A percentile compares a stretch with the other conserved stretches of the same genome.
phyloP scores from a whole-genome alignment of 306 rosid species.

The Trifolium repens region DNA sequence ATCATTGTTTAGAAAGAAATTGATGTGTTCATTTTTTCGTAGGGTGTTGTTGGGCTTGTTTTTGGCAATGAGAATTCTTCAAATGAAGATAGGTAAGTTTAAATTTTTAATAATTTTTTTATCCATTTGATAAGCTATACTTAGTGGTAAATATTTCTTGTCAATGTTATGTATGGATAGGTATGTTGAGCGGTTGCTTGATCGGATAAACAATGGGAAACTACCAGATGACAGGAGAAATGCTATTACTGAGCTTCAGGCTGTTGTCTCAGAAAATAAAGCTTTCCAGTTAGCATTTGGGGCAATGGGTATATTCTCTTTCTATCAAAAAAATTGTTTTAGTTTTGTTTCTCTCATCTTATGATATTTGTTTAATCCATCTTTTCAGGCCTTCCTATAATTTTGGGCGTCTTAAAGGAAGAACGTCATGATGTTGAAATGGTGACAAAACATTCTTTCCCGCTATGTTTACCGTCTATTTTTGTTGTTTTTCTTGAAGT shows the following conservation, averaged over 20 bases:
- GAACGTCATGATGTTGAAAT: slow-evolving; percentile 94
- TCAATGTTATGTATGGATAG: slow-evolving; percentile 49
- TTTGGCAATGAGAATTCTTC: slow-evolving; percentile 87
- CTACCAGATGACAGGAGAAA: slow-evolving; percentile 83
- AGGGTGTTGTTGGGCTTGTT: slow-evolving; percentile 93
- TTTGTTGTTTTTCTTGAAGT: slow-evolving; percentile 18
- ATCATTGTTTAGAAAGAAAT: background rate
- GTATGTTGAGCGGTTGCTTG: slow-evolving; percentile 87
- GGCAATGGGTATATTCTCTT: slow-evolving; percentile 72
- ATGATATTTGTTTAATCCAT: slow-evolving; percentile 29
- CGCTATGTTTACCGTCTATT: slow-evolving; percentile 22
- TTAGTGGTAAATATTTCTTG: slow-evolving; percentile 4
- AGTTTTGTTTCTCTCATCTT: background rate
- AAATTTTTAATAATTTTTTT: background rate
- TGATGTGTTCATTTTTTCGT: slow-evolving; percentile 23
- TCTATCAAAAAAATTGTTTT: slow-evolving; percentile 10
- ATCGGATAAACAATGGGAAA: slow-evolving; percentile 91
- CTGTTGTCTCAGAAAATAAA: slow-evolving; percentile 78
- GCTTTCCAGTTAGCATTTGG: slow-evolving; percentile 89
- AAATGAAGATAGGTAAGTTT: slow-evolving; percentile 70
- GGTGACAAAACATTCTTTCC: slow-evolving; percentile 56
- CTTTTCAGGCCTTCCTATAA: slow-evolving; percentile 81
- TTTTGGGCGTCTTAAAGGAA: slow-evolving; percentile 76
- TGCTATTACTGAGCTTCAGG: slow-evolving; percentile 90
- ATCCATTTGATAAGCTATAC: slow-evolving; percentile 19